These are phyloP conservation scores for Irpex sp. DNA, from an alignment of 1,284 basidiomycete species.

Conservation along the genomic window DNA sequence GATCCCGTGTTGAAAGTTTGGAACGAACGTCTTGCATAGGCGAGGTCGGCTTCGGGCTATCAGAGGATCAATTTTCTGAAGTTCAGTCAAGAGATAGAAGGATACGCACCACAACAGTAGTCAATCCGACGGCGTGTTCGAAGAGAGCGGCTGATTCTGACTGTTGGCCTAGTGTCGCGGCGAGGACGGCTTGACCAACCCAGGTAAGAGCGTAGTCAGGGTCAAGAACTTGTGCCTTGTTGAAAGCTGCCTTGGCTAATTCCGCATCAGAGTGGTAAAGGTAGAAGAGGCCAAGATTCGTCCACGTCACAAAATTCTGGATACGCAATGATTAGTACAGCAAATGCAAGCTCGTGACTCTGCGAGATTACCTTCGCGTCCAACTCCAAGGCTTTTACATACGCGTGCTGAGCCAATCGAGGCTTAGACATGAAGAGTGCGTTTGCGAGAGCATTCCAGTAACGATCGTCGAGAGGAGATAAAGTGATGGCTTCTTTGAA, in stretches of 20 bases:
- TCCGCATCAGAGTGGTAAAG: slow-evolving; percentile 79
- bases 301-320: slow-evolving; percentile 80
- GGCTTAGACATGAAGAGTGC: slow-evolving; percentile 69
- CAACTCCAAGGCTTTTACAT: slow-evolving; percentile 85
- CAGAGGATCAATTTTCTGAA: neutral
- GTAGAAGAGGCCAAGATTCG: slow-evolving; percentile 89
- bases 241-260: slow-evolving; percentile 84
- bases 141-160: slow-evolving; percentile 70
- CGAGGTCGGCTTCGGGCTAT: slow-evolving; percentile 83
- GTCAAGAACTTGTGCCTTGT: slow-evolving; percentile 87
- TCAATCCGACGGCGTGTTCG: slow-evolving; percentile 79
- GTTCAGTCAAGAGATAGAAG: neutral
- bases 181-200: slow-evolving; percentile 90
- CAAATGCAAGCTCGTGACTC: neutral
- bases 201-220: slow-evolving; percentile 91
- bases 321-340: slow-evolving; percentile 4
- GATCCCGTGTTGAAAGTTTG: slow-evolving; percentile 31
- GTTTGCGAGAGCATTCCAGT: slow-evolving; percentile 84
- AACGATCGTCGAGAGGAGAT: slow-evolving; percentile 70
- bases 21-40: slow-evolving; percentile 70
- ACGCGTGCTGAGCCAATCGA: slow-evolving; percentile 86
- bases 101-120: slow-evolving; percentile 62
- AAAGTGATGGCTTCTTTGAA: slow-evolving; percentile 76
- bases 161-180: slow-evolving; percentile 61
- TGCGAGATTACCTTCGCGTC: slow-evolving; percentile 60